Evolutionary conservation across 1,284 basidiomycete species (phyloP).

Genomic region (Apiotrichum sp.): DNA sequence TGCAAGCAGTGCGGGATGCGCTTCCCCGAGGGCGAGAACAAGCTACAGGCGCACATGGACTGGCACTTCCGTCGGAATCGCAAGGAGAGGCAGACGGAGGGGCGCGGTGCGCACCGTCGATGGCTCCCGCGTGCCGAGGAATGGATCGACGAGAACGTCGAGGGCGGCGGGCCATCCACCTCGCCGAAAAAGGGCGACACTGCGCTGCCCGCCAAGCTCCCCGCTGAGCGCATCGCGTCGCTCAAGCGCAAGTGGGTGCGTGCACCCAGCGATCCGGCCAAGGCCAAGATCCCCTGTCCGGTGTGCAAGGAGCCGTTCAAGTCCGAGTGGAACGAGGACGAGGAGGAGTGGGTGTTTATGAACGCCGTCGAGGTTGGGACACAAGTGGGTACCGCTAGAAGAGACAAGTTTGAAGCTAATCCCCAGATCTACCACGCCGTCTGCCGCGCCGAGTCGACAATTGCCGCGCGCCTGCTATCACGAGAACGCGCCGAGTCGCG

Average conservation of each 20-base stretch:
- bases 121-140: constrained; percentile 86
- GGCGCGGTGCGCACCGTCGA: constrained; percentile 80
- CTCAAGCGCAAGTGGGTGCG: constrained; percentile 74
- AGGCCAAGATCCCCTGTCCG: constrained; percentile 80
- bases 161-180: constrained; percentile 28
- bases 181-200: constrained; percentile 7
- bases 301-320: constrained; percentile 95
- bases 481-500: constrained; percentile 7
- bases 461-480: constrained; percentile 17
- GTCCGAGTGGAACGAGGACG: constrained; percentile 89
- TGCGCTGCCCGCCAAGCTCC: constrained; percentile 29
- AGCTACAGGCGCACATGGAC: constrained; percentile 84
- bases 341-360: constrained; percentile 98
- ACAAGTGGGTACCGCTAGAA: constrained; percentile 53
- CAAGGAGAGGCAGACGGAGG: constrained; percentile 73
- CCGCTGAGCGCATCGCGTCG: constrained; percentile 67
- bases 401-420: background rate
- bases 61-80: constrained; percentile 96
- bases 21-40: constrained; percentile 68
- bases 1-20: constrained; percentile 93
- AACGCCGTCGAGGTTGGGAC: constrained; percentile 81
- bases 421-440: constrained; percentile 80
- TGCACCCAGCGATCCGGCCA: constrained; percentile 66
- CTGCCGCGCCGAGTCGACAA: constrained; percentile 54
- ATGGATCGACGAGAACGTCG: constrained; percentile 64